Base-by-base conservation (phyloP, 2,329 filamentous ascomycete genomes). In the Pseudogymnoascus sp. region DNA sequence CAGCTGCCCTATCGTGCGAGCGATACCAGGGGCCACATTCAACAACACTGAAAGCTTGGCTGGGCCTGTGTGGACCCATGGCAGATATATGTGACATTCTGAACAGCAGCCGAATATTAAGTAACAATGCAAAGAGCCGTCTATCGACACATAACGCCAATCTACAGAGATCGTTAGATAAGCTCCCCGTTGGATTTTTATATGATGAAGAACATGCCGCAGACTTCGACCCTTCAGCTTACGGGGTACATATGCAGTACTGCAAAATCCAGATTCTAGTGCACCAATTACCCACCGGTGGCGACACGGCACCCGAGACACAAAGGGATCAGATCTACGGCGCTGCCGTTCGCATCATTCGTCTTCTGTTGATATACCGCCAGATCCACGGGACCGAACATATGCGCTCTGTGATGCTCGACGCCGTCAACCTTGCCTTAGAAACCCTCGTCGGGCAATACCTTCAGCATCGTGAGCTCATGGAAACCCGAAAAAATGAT, bases 251-350 rank as follows among this genome's bases (percentile, higher is more conserved):
- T 12, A 41, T 38, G 33, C 57, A 59, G 57, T 59, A 59, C 33
- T 59, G 57, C 57, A 59, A 59, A 59, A 18, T 59, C 57, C 57
- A 59, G 57, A 59, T 59, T 59, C 35, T 59, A 9, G 18, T 59
- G 16, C 33, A 25, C 9, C 57, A 37, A n/a, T 11, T 18, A 25
- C 25, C 7, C 18, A 18, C 14, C 16, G 22, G 33, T 14, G 37
- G 25, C 14, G 28, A 12, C n/a, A n/a, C 9, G 22, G 35, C 33
- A 20, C 7, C 6, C 22, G 18, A n/a, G 57, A 59, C 8, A 2
- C 33, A 7, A 22, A 25, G 57, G n/a, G 7, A 11, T 36, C 57
- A n/a, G 8, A 35, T 39, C 20, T 59, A 35, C 16, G 16, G 14
- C 37, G 37, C 37, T 20, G 59, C 59, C 2, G 11, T 60, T 22